Evolutionary conservation across 108 stramenopile species (phyloP), one percentile per base, ranked within the genome.

Genomic region (Nitzschia sp.): DNA sequence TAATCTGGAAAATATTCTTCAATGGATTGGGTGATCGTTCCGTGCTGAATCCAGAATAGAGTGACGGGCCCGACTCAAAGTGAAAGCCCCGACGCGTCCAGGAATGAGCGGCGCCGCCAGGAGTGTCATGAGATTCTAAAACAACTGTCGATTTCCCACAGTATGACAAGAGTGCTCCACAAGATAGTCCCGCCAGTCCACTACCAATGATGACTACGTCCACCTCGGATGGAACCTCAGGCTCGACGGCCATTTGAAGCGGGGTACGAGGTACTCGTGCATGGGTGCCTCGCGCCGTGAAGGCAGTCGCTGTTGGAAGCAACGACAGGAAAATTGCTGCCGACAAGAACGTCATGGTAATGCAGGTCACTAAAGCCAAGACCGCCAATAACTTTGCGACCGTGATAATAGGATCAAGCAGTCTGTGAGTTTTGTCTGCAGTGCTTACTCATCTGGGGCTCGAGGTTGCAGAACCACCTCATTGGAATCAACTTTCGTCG

Each of bases 1-100:
- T 93, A 61, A 96, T 96, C 75, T 97, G 94, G 70, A 93, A 94
- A 31, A 97, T 85, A 65, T 96, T 90, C 79, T 96, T 95, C 63
- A 97, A 59, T 17, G 97, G 97, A 70, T 97, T 97, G 18, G 94
- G 94, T 2, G 90, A 91, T 36, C 59, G 48, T n/a, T 88, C 88
- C 29, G 70, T 75, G 46, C 80, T 81, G 17, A 92, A 77, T 25
- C 95, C 97, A 62, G 80, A 80, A 71, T 96, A 97, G n/a, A 97
- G 83, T 21, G 90, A 92, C 1, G 97, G 97, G 6, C 97, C 97
- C 0, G 94, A 89, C 64, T 97, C 97, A 71, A 97, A 97, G 69
- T 94, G 94, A 77, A 94, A 96, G 5, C 80, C 78, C 59, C 76
- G 73, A 55, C 86, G 68, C 28, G 56, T 35, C 89, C 83, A 92